Evolutionary conservation across 2,329 filamentous ascomycete genomes (phyloP), one percentile per base, ranked within the genome.

Genomic region (Calonectria henricotiae): DNA sequence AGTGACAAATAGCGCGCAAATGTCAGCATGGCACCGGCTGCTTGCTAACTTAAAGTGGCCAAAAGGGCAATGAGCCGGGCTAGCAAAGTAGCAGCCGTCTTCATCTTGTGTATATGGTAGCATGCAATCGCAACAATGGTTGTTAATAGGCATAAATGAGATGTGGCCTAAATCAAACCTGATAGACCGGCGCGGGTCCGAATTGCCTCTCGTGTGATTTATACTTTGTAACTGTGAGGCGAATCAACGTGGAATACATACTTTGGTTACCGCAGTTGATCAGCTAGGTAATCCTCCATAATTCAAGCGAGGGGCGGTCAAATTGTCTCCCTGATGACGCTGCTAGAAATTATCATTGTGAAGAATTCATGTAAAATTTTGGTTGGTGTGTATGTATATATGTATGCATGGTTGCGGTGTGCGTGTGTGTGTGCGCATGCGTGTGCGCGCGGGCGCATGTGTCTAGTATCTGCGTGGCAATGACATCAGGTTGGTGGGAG

Each of bases 1-100:
- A 35, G 73, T 74, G 20, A 76, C 72, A 47, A 74, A 71, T 41
- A 67, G 73, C 17, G 69, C 71, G 62, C 73, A 73, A 27, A 71
- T 70, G 32, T 72, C 73, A 43, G 63, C 65, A 27, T 46, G 43
- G 66, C 72, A 75, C 30, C 55, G 55, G n/a, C 39, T 58, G 7
- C n/a, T 47, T 23, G 46, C 72, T 35, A 43, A 41, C 35, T 44
- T 13, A 54, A 44, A 23, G 61, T 54, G 41, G 46, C 41, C 54
- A 68, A 47, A 32, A 58, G 20, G 46, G 47, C 13, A 15, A 55
- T 25, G 43, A 46, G n/a, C 17, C 67, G 58, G 35, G 65, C 20
- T 13, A 72, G 25, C 23, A 64, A 54, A 25, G 49, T 3, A n/a
- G 13, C 5, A 3, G 39, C 17, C 13, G 30, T 35, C 49, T 70